Conservation (phyloP, 2,329 filamentous ascomycete genomes). For the Gremmenia infestans region DNA sequence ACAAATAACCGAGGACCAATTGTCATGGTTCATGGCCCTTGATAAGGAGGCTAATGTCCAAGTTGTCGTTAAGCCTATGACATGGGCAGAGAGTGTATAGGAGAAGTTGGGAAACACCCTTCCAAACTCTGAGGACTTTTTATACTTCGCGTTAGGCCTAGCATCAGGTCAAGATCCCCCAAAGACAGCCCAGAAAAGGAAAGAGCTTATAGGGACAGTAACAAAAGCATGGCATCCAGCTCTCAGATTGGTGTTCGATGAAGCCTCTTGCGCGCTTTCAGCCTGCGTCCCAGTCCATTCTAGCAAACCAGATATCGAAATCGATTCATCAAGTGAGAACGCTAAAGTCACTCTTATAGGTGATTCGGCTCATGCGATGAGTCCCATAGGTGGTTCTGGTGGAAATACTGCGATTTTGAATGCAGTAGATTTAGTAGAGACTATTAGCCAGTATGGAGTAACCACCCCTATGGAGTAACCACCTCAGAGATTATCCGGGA, state of each 20-base stretch:
- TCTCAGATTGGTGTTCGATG: conserved; percentile 1
- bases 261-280: conserved; percentile 1
- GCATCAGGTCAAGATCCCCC: not conserved
- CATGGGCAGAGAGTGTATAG: not conserved
- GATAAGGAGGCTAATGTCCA: conserved; percentile 6
- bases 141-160: not conserved
- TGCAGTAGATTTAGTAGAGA: not conserved
- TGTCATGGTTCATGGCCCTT: conserved; percentile 5
- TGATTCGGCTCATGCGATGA: not conserved
- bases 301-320: conserved; percentile 1
- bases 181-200: not conserved
- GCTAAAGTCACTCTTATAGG: not conserved
- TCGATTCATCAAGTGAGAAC: not conserved
- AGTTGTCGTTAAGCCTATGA: conserved; percentile 2
- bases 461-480: not conserved
- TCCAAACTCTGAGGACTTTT: not conserved
- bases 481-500: not conserved
- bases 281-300: conserved; percentile 1
- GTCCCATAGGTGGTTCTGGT: not conserved
- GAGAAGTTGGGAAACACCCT: not conserved
- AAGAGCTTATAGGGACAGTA: not conserved
- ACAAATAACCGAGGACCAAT: not conserved
- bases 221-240: not conserved
- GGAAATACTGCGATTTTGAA: not conserved
- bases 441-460: not conserved